phyloP scores from a whole-genome alignment of 192 early-diverging fungal species.

The Rhizophagus sp. region DNA sequence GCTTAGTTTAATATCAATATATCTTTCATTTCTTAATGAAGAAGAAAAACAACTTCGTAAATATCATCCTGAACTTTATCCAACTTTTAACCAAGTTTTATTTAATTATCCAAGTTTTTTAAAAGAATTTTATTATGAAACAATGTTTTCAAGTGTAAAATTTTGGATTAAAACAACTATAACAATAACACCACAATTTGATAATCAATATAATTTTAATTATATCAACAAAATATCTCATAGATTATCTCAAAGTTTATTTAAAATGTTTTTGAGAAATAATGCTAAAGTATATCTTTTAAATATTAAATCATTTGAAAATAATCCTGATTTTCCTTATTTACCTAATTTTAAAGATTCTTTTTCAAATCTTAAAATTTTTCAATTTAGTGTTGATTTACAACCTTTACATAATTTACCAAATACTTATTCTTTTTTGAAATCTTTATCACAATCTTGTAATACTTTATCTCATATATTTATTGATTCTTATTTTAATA shows the following conservation, averaged over 20 bases:
- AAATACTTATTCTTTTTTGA: neutral
- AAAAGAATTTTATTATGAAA: neutral
- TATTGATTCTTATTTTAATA: neutral
- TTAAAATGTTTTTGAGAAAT: neutral
- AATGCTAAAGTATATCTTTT: neutral
- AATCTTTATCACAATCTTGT: neutral
- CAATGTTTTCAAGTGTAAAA: neutral
- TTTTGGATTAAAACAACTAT: neutral
- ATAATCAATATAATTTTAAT: too few species aligned
- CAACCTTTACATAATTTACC: neutral
- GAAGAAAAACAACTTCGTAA: neutral
- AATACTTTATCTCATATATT: neutral
- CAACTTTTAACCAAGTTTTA: neutral
- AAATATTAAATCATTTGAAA: neutral
- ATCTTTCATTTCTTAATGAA: neutral
- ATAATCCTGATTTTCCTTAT: neutral
- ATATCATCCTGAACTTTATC: neutral
- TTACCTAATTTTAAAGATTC: neutral
- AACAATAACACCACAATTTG: neutral
- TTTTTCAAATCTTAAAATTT: neutral
- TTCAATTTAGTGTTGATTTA: neutral
- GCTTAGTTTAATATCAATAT: neutral
- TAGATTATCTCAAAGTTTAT: neutral
- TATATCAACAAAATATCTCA: neutral
- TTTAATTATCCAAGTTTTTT: slow-evolving; percentile 7